Evolutionary conservation across 129 eudicot species (phyloP), one percentile per base, ranked within the genome.

Genomic region (Escallonia herrerae): DNA sequence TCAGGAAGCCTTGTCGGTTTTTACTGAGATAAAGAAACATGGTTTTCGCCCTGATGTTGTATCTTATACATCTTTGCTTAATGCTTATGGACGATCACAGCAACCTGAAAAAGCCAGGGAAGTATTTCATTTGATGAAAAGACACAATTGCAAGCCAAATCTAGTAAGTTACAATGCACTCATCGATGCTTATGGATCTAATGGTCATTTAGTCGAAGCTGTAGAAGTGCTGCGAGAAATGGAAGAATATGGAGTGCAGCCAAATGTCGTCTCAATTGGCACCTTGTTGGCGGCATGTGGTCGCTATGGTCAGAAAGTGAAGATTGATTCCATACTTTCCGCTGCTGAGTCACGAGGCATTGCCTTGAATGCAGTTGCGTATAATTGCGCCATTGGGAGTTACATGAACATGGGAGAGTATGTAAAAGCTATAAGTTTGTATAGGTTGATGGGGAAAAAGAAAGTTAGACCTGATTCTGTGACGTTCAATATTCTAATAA

Each of bases 101-200:
- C 90, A 83, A 78, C 96, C 96, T 11, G 68, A 72, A 43, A 89
- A 84, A 69, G 99, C 99, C 55, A 55, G 77, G 59, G 95, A 86
- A 74, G 77, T 79, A 62, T 93, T 93, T 78, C 70, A 78, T 40
- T 40, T 72, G 78, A 89, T 93, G 93, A 86, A 74, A 72, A 76
- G 55, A 67, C 79, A 88, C 58, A 77, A 86, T 39, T 69, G 75
- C 72, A 88, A 82, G 73, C 99, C 99, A 13, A 89, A 93, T 68
- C 6, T 93, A 50, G 86, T 93, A 38, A 83, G 80, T 72, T 93
- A 86, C 69, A 93, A 93, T 72, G 96, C 96, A 2, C 71, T 93
- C n/a, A 89, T 93, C 62, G 98, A 93, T 69, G 98, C 98, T 3
- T 84, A 83, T 81, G 98, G 98, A 64, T 93, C 98, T 38, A 88